Conservation (phyloP, 2,329 filamentous ascomycete species). For the Pseudogymnoascus sp. region DNA sequence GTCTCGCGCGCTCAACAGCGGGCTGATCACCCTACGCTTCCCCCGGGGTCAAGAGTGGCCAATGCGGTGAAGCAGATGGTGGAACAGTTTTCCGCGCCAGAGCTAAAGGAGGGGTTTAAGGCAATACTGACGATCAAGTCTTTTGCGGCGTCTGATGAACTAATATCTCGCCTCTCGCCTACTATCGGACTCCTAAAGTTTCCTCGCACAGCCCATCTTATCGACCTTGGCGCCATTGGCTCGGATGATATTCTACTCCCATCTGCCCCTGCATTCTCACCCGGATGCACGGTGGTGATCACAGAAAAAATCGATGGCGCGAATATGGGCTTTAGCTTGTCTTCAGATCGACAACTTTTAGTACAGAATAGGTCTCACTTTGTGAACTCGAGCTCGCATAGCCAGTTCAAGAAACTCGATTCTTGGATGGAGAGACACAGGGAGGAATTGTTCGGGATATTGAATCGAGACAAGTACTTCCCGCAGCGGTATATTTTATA, state of each 20-base stretch:
- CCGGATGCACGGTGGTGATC: conserved; percentile 9
- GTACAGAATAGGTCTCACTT: conserved; percentile 17
- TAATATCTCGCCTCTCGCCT: conserved; percentile 10
- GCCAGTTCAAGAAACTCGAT: conserved; percentile 14
- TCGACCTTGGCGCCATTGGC: conserved; percentile 14
- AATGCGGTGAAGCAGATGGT: conserved; percentile 12
- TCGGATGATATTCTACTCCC: conserved; percentile 14
- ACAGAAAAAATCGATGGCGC: conserved; percentile 17
- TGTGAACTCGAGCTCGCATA: conserved; percentile 11
- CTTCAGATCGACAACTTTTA: conserved; percentile 4
- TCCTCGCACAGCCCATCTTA: conserved; percentile 12
- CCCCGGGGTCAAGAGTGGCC: conserved; percentile 8
- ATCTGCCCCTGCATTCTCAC: neutral
- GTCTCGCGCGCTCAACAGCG: conserved; percentile 12
- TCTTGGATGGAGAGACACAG: conserved; percentile 11
- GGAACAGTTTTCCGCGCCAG: conserved; percentile 9
- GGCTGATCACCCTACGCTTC: conserved; percentile 12
- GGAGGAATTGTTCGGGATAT: conserved; percentile 1
- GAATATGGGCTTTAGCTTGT: conserved; percentile 15
- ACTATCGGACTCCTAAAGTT: conserved; percentile 13
- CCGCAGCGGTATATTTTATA: conserved; percentile 14
- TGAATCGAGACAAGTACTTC: conserved; percentile 10
- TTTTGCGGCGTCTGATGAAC: conserved; percentile 1
- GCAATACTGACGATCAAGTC: conserved; percentile 3
- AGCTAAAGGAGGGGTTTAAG: conserved; percentile 8